Evolutionary conservation across 306 rosid genomes (phyloP).

Genomic region (Glycine latifolia): DNA sequence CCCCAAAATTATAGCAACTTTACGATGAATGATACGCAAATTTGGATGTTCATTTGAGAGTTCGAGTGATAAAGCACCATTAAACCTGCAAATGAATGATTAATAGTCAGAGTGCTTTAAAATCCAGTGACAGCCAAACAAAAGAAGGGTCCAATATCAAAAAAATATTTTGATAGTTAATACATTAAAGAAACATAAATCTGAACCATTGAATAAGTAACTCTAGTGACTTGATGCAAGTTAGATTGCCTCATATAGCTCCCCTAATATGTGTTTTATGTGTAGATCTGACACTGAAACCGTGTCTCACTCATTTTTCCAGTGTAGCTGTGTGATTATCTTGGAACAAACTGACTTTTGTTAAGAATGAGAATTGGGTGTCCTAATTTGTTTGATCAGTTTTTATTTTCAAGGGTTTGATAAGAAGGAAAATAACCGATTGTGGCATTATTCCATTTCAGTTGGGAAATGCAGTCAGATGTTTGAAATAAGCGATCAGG

Average conservation of each 20-base stretch:
- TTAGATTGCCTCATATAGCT: background rate
- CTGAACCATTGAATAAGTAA: conserved; percentile 40
- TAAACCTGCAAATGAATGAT: conserved; percentile 72
- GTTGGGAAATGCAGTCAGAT: background rate
- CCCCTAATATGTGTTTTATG: background rate
- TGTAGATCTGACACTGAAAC: conserved; percentile 13
- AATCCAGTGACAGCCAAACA: conserved; percentile 19
- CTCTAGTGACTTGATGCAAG: background rate
- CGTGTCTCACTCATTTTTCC: background rate
- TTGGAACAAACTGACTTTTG: background rate
- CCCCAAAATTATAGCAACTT: conserved; percentile 91
- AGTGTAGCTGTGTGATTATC: background rate
- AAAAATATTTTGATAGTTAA: background rate
- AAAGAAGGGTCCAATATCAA: conserved; percentile 39
- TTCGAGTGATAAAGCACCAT: conserved; percentile 90
- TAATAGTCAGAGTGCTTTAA: conserved; percentile 32
- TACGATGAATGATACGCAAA: conserved; percentile 84
- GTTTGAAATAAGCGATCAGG: background rate
- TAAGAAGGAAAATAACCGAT: conserved; percentile 21
- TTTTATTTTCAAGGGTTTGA: conserved; percentile 28
- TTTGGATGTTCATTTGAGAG: conserved; percentile 94
- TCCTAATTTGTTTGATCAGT: background rate
- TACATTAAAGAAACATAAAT: conserved; percentile 31
- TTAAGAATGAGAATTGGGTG: background rate
- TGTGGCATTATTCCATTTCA: conserved; percentile 9